phyloP scores from a whole-genome alignment of 208 protist genomes.

The Wallacemonas sp. region DNA sequence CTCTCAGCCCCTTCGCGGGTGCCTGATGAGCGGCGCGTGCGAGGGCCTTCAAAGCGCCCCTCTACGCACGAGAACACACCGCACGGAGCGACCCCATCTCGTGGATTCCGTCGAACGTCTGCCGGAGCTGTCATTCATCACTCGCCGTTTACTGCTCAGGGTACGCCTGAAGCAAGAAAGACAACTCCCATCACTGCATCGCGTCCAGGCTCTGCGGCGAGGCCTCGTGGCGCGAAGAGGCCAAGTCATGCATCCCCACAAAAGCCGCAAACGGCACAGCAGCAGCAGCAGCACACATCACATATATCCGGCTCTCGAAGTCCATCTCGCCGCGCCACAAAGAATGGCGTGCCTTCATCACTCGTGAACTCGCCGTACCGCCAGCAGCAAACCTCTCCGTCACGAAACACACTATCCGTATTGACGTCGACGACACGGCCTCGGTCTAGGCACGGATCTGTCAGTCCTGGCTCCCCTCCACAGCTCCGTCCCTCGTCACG shows the following conservation, averaged over 20 bases:
- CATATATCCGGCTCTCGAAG: not conserved
- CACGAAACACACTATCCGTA: too few relatives aligned
- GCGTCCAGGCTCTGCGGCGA: too few relatives aligned
- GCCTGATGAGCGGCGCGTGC: not conserved
- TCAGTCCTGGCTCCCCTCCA: too few relatives aligned
- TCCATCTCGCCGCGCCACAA: not conserved
- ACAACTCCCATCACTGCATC: too few relatives aligned
- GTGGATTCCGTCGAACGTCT: too few relatives aligned
- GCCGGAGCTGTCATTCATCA: conserved; percentile 4
- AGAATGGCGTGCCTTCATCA: not conserved
- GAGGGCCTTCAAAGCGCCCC: not conserved
- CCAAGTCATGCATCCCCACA: too few relatives aligned
- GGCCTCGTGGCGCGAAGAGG: too few relatives aligned
- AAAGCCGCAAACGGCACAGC: not conserved
- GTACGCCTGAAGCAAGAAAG: too few relatives aligned
- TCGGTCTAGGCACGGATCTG: too few relatives aligned
- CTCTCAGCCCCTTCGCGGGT: not conserved
- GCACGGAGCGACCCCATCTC: not conserved
- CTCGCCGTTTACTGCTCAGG: not conserved
- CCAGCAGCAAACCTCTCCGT: not conserved
- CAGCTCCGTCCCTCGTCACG: too few relatives aligned
- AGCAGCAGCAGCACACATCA: not conserved
- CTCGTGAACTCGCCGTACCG: conserved; percentile 7
- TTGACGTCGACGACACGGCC: too few relatives aligned
- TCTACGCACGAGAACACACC: too few relatives aligned